Conservation (phyloP, 1,284 basidiomycete genomes). For the Termitomyces sp. region DNA sequence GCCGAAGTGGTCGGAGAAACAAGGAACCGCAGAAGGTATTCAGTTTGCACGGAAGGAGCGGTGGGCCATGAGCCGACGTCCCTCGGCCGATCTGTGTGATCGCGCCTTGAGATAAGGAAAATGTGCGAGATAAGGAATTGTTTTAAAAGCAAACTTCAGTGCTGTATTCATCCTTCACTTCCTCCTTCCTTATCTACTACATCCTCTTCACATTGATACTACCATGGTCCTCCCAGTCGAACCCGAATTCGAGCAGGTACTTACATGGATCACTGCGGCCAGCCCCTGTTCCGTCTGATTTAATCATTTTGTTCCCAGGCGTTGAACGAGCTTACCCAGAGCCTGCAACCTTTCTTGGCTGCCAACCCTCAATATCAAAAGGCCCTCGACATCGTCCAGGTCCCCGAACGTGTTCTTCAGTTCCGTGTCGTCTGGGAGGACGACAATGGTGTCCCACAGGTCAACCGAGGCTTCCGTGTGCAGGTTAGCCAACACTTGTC, state of each 20-base stretch:
- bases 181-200: background rate
- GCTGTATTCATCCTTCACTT: slow-evolving; percentile 10
- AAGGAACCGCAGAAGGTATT: background rate
- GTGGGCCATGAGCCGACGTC: background rate
- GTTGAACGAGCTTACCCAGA: slow-evolving; percentile 60
- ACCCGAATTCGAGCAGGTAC: slow-evolving; percentile 36
- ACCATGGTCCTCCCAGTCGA: slow-evolving; percentile 32
- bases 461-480: slow-evolving; percentile 76
- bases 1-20: background rate
- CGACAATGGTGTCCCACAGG: slow-evolving; percentile 63
- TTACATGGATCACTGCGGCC: background rate
- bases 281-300: background rate
- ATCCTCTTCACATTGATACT: background rate
- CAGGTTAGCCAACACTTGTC: slow-evolving; percentile 40
- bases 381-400: slow-evolving; percentile 65
- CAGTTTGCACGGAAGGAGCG: background rate
- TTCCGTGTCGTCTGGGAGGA: slow-evolving; percentile 82
- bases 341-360: slow-evolving; percentile 64
- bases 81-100: background rate
- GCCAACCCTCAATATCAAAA: slow-evolving; percentile 70
- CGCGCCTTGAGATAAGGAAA: background rate
- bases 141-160: slow-evolving; percentile 18
- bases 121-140: slow-evolving; percentile 1
- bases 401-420: slow-evolving; percentile 75
- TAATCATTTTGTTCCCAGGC: slow-evolving; percentile 36